Evolutionary conservation across 2,329 filamentous ascomycete species (phyloP).

Genomic region (Alternaria sp.): DNA sequence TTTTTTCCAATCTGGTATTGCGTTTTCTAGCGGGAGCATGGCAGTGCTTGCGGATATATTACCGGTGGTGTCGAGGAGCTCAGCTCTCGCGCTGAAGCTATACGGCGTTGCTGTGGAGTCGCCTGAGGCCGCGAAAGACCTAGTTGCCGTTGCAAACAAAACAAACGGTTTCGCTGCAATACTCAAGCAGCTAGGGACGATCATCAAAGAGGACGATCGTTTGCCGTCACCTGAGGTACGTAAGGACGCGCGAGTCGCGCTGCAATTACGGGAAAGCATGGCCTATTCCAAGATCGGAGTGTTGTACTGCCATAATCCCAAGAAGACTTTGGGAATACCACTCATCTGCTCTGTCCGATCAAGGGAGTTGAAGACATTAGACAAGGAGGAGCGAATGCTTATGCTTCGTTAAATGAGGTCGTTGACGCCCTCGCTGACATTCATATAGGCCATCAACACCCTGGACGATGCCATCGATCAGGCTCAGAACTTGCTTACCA

Average conservation of each 20-base stretch:
- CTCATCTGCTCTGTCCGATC: background rate
- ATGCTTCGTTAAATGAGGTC: background rate
- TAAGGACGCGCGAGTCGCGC: background rate
- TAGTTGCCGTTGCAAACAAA: slow-evolving; percentile 39
- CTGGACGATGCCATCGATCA: slow-evolving; percentile 44
- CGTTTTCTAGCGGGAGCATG: slow-evolving; percentile 24
- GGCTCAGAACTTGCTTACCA: slow-evolving; percentile 33
- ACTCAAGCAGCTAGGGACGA: slow-evolving; percentile 47
- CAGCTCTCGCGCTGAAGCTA: slow-evolving; percentile 41
- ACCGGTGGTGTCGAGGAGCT: slow-evolving; percentile 41
- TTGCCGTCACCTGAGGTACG: slow-evolving; percentile 45
- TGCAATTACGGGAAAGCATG: background rate
- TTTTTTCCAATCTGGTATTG: background rate
- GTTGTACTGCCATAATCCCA: background rate
- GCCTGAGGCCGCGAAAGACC: slow-evolving; percentile 31
- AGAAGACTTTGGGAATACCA: background rate
- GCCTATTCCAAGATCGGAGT: background rate
- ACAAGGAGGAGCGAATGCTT: background rate
- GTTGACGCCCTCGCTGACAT: slow-evolving; percentile 10
- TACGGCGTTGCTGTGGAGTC: slow-evolving; percentile 39
- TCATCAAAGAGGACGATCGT: slow-evolving; percentile 47
- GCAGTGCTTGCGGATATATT: slow-evolving; percentile 45
- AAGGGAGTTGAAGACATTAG: background rate
- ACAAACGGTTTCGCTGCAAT: slow-evolving; percentile 45
- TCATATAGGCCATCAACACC: slow-evolving; percentile 37